phyloP scores from a whole-genome alignment of 73 alveolate genomes.

The Breviolum minutum region DNA sequence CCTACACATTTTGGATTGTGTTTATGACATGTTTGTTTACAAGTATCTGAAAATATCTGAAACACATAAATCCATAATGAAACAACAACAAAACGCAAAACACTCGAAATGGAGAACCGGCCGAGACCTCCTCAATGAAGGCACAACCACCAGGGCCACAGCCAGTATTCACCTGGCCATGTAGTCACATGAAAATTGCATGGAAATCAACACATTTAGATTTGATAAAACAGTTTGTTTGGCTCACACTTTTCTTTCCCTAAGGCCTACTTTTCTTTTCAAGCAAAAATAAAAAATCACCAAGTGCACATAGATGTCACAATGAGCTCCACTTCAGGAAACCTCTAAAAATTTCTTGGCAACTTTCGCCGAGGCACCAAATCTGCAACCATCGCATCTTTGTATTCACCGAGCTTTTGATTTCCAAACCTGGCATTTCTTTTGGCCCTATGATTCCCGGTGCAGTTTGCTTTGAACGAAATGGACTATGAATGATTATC shows the following conservation, averaged over 20 bases:
- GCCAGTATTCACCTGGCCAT: constrained; percentile 77
- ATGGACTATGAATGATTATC: too few relatives aligned
- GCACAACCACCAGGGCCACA: constrained; percentile 89
- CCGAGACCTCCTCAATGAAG: constrained; percentile 59
- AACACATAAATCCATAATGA: neutral
- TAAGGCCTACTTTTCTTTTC: too few relatives aligned
- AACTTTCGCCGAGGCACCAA: constrained; percentile 8
- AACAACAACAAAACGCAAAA: neutral
- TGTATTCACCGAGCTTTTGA: constrained; percentile 19
- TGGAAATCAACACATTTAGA: neutral
- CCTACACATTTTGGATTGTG: neutral
- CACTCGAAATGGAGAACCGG: neutral
- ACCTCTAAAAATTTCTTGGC: neutral
- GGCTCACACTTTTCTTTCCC: neutral
- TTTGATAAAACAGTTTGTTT: neutral
- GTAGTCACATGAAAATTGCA: neutral
- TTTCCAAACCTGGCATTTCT: constrained; percentile 31
- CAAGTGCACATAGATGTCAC: too few relatives aligned
- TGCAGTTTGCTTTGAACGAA: neutral
- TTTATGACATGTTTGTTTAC: neutral
- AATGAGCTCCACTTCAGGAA: too few relatives aligned
- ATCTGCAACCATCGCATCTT: constrained; percentile 80
- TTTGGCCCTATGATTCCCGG: neutral
- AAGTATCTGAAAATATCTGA: neutral
- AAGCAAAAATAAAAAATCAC: too few relatives aligned